Percentiles rank a stretch among this genome's conserved stretches.
Evolutionary conservation across 2,329 filamentous ascomycete species (phyloP).

Genomic region (Hawksworthiomyces lignivorus): DNA sequence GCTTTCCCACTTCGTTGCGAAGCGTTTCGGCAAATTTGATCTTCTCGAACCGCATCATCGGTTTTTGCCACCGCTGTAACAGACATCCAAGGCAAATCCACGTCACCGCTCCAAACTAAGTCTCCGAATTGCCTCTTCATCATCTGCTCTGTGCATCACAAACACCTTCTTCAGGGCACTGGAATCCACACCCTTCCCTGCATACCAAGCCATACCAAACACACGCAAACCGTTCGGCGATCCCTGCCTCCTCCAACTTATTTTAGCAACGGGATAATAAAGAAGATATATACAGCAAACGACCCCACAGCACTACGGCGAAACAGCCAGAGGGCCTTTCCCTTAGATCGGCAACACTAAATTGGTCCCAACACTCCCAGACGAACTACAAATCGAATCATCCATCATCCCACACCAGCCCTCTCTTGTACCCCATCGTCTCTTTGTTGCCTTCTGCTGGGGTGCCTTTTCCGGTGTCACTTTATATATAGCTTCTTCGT

Average conservation of each 20-base stretch:
- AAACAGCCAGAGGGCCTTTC: background rate
- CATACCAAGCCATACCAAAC: too few relatives aligned
- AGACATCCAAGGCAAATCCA: background rate
- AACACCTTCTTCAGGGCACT: too few relatives aligned
- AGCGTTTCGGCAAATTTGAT: too few relatives aligned
- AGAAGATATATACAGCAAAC: too few relatives aligned
- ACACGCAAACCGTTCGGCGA: too few relatives aligned
- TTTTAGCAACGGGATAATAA: too few relatives aligned
- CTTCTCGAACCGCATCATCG: too few relatives aligned
- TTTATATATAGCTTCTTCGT: background rate
- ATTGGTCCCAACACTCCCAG: background rate
- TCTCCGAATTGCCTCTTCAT: conserved; percentile 3
- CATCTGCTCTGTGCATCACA: too few relatives aligned
- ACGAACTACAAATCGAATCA: conserved; percentile 6
- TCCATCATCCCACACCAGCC: conserved; percentile 6
- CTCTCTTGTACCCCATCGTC: conserved; percentile 3
- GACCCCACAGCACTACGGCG: conserved; percentile 5
- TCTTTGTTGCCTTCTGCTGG: background rate
- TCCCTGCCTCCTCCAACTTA: too few relatives aligned
- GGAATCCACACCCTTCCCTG: too few relatives aligned
- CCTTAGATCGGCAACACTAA: conserved; percentile 9
- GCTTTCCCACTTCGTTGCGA: too few relatives aligned
- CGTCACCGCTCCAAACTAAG: conserved; percentile 1
- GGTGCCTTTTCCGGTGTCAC: background rate
- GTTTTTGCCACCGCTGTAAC: conserved; percentile 4